Conservation (phyloP, 73 alveolate genomes). For the Urostyla sp. region DNA sequence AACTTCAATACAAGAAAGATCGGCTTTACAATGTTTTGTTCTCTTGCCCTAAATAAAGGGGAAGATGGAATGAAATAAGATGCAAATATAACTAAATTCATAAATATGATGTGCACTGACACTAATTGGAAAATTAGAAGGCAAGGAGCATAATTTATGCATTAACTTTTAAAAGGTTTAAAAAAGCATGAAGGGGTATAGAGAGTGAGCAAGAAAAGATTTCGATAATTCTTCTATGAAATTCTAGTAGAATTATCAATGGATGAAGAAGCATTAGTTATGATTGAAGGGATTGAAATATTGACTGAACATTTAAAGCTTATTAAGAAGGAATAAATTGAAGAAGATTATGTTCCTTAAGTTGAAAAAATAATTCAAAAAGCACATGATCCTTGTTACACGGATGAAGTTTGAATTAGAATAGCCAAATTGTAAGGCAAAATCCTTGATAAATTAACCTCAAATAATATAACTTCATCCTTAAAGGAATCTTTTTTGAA, state of each 20-base stretch:
- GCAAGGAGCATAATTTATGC: conserved; percentile 26
- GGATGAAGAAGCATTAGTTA: conserved; percentile 30
- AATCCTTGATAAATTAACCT: conserved; percentile 11
- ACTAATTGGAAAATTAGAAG: conserved; percentile 44
- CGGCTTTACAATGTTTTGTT: conserved; percentile 44
- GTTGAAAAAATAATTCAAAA: conserved; percentile 8
- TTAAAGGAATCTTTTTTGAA: neutral
- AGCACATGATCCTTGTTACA: conserved; percentile 12
- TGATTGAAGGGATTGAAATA: conserved; percentile 31
- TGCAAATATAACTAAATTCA: neutral
- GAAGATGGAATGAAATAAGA: conserved; percentile 33
- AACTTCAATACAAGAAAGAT: conserved; percentile 11
- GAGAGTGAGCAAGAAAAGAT: conserved; percentile 15
- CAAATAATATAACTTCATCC: neutral
- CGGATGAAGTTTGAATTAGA: conserved; percentile 25
- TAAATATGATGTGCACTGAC: conserved; percentile 33
- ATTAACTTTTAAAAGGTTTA: neutral
- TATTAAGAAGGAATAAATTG: conserved; percentile 6
- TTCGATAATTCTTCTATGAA: conserved; percentile 13
- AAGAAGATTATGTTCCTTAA: conserved; percentile 18
- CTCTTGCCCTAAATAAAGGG: conserved; percentile 28
- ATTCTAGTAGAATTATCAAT: conserved; percentile 4
- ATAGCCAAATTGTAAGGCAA: conserved; percentile 19
- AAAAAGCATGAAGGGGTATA: conserved; percentile 16
- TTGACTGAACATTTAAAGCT: conserved; percentile 15